Evolutionary conservation across 352 stramenopile species (phyloP).

Genomic region (Phytopythium sindhum): DNA sequence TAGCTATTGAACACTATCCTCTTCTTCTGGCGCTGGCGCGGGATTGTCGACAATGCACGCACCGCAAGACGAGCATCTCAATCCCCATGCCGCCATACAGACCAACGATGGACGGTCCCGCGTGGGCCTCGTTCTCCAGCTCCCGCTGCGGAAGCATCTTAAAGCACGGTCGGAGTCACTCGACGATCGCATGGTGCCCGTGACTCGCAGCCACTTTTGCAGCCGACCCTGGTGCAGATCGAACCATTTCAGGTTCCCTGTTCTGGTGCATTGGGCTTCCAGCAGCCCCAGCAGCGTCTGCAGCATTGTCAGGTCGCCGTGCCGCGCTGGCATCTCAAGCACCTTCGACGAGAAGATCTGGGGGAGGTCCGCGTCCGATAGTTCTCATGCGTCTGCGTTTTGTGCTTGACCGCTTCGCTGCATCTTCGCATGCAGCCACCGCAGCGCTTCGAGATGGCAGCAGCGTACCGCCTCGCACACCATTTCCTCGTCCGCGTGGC

Average conservation of each 20-base stretch:
- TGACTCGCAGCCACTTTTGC: background rate
- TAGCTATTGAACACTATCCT: background rate
- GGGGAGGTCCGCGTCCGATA: background rate
- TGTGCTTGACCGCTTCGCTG: background rate
- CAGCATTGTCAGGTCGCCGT: background rate
- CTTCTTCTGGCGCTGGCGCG: no score
- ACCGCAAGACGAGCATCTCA: no score
- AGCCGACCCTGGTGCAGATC: background rate
- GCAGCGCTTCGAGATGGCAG: background rate
- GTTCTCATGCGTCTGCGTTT: background rate
- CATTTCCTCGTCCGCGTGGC: background rate
- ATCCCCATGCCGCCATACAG: no score
- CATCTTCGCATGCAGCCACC: background rate
- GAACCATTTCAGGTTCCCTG: background rate
- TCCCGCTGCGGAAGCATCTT: background rate
- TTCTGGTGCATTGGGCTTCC: background rate
- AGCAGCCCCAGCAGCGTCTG: background rate
- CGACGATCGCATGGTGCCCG: background rate
- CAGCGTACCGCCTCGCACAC: background rate
- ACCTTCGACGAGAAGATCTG: background rate
- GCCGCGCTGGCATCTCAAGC: background rate
- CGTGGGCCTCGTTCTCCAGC: background rate
- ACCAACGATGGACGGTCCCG: background rate
- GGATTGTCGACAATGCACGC: background rate
- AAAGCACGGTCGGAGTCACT: background rate